Conservation (phyloP, 371 early-diverging fungal genomes). For the Apophysomyces variabilis region DNA sequence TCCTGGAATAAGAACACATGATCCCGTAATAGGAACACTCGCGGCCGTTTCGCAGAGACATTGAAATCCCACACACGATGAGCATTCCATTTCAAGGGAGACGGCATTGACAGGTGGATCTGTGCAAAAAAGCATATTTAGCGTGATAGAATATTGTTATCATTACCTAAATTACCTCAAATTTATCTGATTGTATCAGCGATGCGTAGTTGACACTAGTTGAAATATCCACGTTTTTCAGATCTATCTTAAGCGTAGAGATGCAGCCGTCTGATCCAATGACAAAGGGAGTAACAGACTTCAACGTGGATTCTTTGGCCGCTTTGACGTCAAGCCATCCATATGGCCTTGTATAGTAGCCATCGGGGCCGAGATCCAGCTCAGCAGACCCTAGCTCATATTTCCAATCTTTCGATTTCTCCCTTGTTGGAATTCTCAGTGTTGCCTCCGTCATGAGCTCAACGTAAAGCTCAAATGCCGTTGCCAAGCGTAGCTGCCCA, state of each 20-base stretch:
- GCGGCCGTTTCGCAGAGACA: slow-evolving; percentile 42
- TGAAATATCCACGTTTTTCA: slow-evolving; percentile 56
- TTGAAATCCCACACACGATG: slow-evolving; percentile 70
- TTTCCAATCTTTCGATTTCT: slow-evolving; percentile 84
- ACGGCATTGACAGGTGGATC: slow-evolving; percentile 63
- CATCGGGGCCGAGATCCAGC: slow-evolving; percentile 45
- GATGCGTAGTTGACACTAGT: slow-evolving; percentile 79
- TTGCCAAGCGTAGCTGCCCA: slow-evolving; percentile 64
- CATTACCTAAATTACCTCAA: slow-evolving; percentile 47
- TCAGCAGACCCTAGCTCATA: slow-evolving; percentile 43
- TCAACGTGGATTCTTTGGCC: slow-evolving; percentile 55
- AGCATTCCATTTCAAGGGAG: slow-evolving; percentile 83
- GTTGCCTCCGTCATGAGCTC: slow-evolving; percentile 69
- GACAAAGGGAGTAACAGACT: slow-evolving; percentile 67
- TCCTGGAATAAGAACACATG: slow-evolving; percentile 85
- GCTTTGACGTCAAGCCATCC: slow-evolving; percentile 83
- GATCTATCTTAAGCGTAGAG: slow-evolving; percentile 52
- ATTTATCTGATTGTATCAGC: slow-evolving; percentile 52
- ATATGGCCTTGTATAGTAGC: slow-evolving; percentile 65
- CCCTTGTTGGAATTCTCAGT: slow-evolving; percentile 72
- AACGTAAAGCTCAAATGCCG: slow-evolving; percentile 66
- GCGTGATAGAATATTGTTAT: neutral
- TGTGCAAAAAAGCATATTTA: slow-evolving; percentile 19
- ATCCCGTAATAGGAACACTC: slow-evolving; percentile 75
- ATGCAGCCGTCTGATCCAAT: slow-evolving; percentile 58